Conservation (phyloP, 2,329 filamentous ascomycete genomes). For the Claviceps capensis region DNA sequence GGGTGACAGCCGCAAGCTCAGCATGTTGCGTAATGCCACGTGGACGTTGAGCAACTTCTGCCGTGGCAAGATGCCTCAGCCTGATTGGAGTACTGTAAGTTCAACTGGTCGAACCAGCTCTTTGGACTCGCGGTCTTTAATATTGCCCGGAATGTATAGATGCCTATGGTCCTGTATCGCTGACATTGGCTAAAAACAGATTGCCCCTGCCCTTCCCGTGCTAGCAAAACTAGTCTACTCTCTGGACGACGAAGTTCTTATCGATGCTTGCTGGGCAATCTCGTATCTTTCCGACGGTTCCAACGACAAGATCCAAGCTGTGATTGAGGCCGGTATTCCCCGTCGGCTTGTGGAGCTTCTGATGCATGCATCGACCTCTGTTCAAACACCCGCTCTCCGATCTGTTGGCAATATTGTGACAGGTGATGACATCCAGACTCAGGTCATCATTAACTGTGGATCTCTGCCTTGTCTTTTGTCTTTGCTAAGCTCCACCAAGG, state of each 20-base stretch:
- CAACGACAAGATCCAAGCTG: constrained; percentile 98
- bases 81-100: constrained; percentile 88
- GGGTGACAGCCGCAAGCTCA: constrained; percentile 94
- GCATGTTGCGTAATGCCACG: constrained; percentile 96
- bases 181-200: constrained; percentile 36
- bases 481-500: constrained; percentile 90
- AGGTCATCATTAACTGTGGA: constrained; percentile 98
- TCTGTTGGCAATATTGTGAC: constrained; percentile 99
- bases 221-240: constrained; percentile 97
- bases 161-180: too few species aligned
- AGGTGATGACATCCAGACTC: constrained; percentile 94
- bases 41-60: constrained; percentile 99
- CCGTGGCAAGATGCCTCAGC: constrained; percentile 97
- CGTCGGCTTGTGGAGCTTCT: constrained; percentile 91
- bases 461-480: constrained; percentile 85
- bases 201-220: constrained; percentile 85
- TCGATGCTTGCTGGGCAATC: constrained; percentile 99
- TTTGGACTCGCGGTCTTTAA: background rate
- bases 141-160: too few species aligned
- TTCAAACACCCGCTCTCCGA: constrained; percentile 91
- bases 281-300: constrained; percentile 95
- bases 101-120: background rate
- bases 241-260: constrained; percentile 92
- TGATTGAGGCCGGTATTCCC: constrained; percentile 95
- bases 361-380: constrained; percentile 95